These are phyloP conservation scores for Chlorophyllum brunneum DNA, from an alignment of 768 basidiomycete species.

Conservation along the genomic window DNA sequence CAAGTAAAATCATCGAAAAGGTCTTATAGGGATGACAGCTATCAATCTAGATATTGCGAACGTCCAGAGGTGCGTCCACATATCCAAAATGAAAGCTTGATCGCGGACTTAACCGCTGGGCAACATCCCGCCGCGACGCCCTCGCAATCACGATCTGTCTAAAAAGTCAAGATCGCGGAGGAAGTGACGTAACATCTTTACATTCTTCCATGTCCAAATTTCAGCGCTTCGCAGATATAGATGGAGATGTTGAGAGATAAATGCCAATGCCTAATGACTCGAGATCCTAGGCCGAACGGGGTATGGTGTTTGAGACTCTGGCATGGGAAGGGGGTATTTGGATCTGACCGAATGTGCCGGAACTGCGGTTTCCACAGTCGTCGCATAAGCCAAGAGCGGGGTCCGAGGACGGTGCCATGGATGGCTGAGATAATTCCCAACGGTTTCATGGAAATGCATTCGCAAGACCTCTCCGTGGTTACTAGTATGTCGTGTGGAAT, in stretches of 20 bases:
- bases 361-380: background rate
- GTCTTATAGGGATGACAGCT: constrained; percentile 10
- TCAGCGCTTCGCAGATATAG: background rate
- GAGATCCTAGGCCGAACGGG: background rate
- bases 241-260: background rate
- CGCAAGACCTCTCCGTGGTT: too few species aligned
- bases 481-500: too few species aligned
- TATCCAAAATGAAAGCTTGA: constrained; percentile 6
- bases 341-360: constrained; percentile 7
- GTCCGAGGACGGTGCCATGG: too few species aligned
- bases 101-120: constrained; percentile 7
- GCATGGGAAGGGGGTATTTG: background rate
- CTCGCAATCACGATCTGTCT: constrained; percentile 3
- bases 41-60: constrained; percentile 10
- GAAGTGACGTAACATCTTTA: constrained; percentile 1
- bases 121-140: background rate
- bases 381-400: too few species aligned
- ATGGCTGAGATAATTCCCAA: too few species aligned
- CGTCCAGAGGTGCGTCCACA: background rate
- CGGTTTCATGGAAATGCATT: too few species aligned
- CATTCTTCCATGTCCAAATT: constrained; percentile 2
- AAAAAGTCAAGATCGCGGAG: background rate
- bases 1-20: background rate
- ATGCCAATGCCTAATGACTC: background rate
- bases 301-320: background rate